A percentile compares a stretch with the other conserved stretches of the same genome.
These are phyloP conservation scores for Ustilago vetiveriae DNA, from an alignment of 1,284 basidiomycete species.

Conservation along the genomic window DNA sequence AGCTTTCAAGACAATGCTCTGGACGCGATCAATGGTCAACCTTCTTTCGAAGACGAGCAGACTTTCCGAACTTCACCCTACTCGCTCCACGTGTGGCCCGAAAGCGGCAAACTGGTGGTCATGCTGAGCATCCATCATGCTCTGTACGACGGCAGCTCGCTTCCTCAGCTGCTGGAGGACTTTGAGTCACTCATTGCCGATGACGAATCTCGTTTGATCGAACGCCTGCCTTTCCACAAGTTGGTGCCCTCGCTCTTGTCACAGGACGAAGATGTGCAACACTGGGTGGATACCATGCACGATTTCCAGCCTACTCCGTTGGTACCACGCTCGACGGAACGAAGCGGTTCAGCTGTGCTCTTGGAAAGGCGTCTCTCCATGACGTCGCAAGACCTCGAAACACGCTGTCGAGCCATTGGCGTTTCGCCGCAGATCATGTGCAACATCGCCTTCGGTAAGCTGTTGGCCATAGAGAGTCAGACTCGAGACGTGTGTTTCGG, in stretches of 20 bases:
- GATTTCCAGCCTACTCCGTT: slow-evolving; percentile 34
- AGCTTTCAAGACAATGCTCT: slow-evolving; percentile 4
- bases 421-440: slow-evolving; percentile 55
- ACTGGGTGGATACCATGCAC: slow-evolving; percentile 41
- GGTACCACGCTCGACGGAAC: background rate
- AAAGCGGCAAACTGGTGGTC: background rate
- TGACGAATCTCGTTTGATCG: background rate
- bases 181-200: slow-evolving; percentile 17
- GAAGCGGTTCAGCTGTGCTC: slow-evolving; percentile 6
- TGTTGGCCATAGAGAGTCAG: slow-evolving; percentile 43
- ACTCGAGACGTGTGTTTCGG: slow-evolving; percentile 59
- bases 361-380: slow-evolving; percentile 16
- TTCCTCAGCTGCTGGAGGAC: slow-evolving; percentile 51
- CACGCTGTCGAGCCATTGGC: slow-evolving; percentile 29
- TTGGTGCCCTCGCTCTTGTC: slow-evolving; percentile 52
- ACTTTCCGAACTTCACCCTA: slow-evolving; percentile 43
- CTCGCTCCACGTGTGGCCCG: slow-evolving; percentile 42
- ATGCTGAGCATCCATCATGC: slow-evolving; percentile 54
- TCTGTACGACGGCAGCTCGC: slow-evolving; percentile 53
- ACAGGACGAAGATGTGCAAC: slow-evolving; percentile 31
- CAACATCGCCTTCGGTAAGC: slow-evolving; percentile 55
- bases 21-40: slow-evolving; percentile 20
- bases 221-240: slow-evolving; percentile 34
- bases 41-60: slow-evolving; percentile 49
- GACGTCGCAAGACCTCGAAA: slow-evolving; percentile 20